Conservation (phyloP, 768 basidiomycete species). For the Albatrellus ellisii region DNA sequence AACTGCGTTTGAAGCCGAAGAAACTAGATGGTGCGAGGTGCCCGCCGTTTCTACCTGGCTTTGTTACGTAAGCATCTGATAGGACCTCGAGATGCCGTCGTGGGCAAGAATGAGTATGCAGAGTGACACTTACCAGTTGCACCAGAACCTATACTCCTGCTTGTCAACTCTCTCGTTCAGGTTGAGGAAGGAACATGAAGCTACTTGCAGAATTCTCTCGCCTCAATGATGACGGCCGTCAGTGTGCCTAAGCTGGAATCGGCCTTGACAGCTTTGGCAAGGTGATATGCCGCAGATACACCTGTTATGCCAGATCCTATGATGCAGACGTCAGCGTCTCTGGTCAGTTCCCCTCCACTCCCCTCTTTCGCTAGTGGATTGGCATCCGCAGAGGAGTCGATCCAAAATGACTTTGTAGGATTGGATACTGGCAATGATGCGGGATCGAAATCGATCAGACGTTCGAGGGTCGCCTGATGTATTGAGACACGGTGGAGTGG, state of each 20-base stretch:
- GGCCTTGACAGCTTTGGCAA: conserved; percentile 25
- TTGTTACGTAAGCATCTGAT: background rate
- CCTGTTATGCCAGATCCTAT: conserved; percentile 77
- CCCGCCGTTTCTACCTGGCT: conserved; percentile 66
- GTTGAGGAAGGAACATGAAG: background rate
- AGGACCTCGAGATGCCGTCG: too few relatives aligned
- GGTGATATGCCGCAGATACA: conserved; percentile 60
- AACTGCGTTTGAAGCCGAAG: conserved; percentile 28
- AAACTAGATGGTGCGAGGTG: conserved; percentile 48
- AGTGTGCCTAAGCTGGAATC: conserved; percentile 16
- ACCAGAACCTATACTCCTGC: conserved; percentile 47
- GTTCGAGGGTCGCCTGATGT: background rate
- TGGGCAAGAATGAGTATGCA: background rate
- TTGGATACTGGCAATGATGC: conserved; percentile 40
- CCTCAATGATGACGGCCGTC: conserved; percentile 62
- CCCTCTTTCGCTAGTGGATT: conserved; percentile 61
- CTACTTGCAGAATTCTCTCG: conserved; percentile 71
- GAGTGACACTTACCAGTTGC: conserved; percentile 44
- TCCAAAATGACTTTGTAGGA: conserved; percentile 67
- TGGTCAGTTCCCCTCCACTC: conserved; percentile 44
- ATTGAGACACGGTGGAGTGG: background rate
- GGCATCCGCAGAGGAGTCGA: conserved; percentile 35
- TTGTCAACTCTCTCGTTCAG: too few relatives aligned
- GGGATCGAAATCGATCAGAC: background rate
- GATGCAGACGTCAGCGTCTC: conserved; percentile 58